Base-by-base conservation (phyloP, 257 asterid genomes). In the Solanum appendiculatum region DNA sequence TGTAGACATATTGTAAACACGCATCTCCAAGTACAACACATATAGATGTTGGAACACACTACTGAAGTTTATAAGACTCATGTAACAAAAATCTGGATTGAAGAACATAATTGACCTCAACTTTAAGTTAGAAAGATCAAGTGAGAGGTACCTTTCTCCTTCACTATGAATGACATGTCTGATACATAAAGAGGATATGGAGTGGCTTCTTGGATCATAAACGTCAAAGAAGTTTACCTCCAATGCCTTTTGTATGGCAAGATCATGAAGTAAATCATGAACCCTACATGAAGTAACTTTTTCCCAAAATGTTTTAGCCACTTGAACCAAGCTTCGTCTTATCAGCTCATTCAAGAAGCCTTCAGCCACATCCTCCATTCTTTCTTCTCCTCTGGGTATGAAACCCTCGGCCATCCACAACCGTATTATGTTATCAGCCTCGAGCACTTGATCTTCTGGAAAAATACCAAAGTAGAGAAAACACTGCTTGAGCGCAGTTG, bases 261-360 rank as follows among this genome's bases (percentile, higher is more conserved):
- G 87, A 63, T 85, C 82, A 14, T 82, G 34, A 7, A 68, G 82
- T 63, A 85, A 85, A 42, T 85, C 87, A 20, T 85, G 87, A 7
- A 85, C 33, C 82, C 44, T 68, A n/a, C 87, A 85, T 14, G 6
- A 2, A 39, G 3, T 9, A 40, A 39, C 66, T 68, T 14, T 29
- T 34, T 34, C 44, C 36, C 80, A 29, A 68, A 34, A 27, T 44
- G 15, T 31, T 6, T 2, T 2, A 3, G 25, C 87, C 40, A 85
- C 87, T 31, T 85, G 66, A 68, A 31, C 80, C 85, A 86, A 15
- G 77, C 86, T 20, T 86, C 51, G 16, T 44, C 51, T 44, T 44
- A 44, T 44, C 16, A 44, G 16, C 16, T 44, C 51, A 44, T 44
- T 46, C 7, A 46, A 46, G 7, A 14, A 46, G 56, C 7, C 20